phyloP scores from a whole-genome alignment of 1,284 basidiomycete species.

The Ganoderma leucocontextum region DNA sequence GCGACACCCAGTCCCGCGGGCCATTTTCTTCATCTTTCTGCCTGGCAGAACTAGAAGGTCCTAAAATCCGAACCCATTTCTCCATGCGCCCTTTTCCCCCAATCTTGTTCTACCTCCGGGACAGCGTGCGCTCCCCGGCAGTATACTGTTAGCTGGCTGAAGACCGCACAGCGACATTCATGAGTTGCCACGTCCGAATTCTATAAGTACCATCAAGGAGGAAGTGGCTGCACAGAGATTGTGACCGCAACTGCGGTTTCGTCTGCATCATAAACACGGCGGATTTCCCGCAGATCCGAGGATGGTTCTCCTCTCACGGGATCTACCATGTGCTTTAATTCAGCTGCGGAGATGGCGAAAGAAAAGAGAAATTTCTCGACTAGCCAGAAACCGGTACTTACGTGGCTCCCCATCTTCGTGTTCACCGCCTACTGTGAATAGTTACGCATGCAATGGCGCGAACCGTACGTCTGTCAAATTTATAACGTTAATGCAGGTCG shows the following conservation, averaged over 20 bases:
- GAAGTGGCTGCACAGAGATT: not conserved
- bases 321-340: not conserved
- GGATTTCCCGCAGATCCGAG: not conserved
- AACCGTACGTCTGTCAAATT: not conserved
- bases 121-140: not conserved
- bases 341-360: not conserved
- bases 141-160: not conserved
- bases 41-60: constrained; percentile 19
- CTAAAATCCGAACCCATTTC: not conserved
- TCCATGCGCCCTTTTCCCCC: not conserved
- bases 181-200: not conserved
- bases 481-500: too few relatives aligned
- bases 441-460: not conserved
- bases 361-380: not conserved
- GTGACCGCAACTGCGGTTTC: constrained; percentile 17
- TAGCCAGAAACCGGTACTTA: not conserved
- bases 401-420: not conserved
- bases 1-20: constrained; percentile 9
- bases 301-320: not conserved
- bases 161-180: not conserved
- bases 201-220: not conserved
- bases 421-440: not conserved
- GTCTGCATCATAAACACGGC: constrained; percentile 9
- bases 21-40: constrained; percentile 9
- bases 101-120: not conserved